phyloP scores from a whole-genome alignment of 805 yeast genomes.

The Candida tammaniensis region DNA sequence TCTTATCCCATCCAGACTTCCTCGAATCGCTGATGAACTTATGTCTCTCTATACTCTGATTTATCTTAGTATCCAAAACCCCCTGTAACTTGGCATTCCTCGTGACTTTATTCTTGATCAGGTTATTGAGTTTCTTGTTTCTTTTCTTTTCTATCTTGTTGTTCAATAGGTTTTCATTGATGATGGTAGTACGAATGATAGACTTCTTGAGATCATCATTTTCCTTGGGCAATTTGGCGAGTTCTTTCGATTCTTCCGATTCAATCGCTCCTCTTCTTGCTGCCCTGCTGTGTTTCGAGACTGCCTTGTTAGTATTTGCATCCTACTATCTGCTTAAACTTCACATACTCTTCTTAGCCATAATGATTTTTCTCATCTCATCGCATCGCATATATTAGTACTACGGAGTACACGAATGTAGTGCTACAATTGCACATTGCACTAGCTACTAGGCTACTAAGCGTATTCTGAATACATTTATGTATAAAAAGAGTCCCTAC shows the following conservation, averaged over 20 bases:
- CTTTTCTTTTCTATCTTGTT: conserved; percentile 49
- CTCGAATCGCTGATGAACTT: conserved; percentile 59
- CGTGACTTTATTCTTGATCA: conserved; percentile 38
- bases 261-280: conserved; percentile 65
- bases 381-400: conserved; percentile 4
- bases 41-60: conserved; percentile 62
- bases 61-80: conserved; percentile 57
- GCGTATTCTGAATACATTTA: no score
- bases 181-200: conserved; percentile 63
- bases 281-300: conserved; percentile 71
- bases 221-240: conserved; percentile 54
- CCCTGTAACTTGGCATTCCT: conserved; percentile 53
- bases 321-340: background rate
- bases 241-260: conserved; percentile 44
- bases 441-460: no score
- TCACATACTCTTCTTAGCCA: conserved; percentile 42
- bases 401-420: no score
- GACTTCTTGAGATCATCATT: conserved; percentile 62
- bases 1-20: conserved; percentile 71
- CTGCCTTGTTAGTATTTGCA: conserved; percentile 19
- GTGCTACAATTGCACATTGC: no score
- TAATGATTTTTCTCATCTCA: conserved; percentile 9
- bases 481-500: no score
- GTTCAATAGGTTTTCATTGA: conserved; percentile 60
- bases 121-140: conserved; percentile 29